Evolutionary conservation across 2,329 filamentous ascomycete species (phyloP).

Genomic region (Ceratocystiopsis brevicomis): DNA sequence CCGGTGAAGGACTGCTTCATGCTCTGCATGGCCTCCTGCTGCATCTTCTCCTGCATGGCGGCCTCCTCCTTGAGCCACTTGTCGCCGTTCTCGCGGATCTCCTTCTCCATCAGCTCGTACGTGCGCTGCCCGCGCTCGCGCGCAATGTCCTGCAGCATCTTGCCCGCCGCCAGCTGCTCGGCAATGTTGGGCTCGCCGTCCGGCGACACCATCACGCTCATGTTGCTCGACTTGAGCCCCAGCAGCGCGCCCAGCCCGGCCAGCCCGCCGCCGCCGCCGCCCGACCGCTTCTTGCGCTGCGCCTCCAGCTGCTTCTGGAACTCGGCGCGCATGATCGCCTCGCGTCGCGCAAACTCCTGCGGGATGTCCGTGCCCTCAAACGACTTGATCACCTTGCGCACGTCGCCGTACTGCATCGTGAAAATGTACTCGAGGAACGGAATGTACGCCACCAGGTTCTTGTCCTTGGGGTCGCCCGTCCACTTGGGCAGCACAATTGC

Average conservation of each 20-base stretch:
- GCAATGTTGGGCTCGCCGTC: conserved; percentile 52
- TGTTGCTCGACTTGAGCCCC: conserved; percentile 54
- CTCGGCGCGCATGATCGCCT: conserved; percentile 67
- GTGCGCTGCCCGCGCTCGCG: conserved; percentile 79
- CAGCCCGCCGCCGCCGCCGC: conserved; percentile 25
- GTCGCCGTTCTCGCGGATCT: conserved; percentile 83
- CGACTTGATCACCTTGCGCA: conserved; percentile 68
- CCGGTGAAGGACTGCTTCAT: conserved; percentile 67
- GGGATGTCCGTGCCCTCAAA: conserved; percentile 84
- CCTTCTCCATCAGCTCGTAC: conserved; percentile 74
- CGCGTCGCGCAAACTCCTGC: conserved; percentile 70
- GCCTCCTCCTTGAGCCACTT: conserved; percentile 94
- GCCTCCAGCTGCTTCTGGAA: conserved; percentile 62
- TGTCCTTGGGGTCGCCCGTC: conserved; percentile 68
- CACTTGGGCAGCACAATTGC: conserved; percentile 82
- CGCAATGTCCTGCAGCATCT: conserved; percentile 92
- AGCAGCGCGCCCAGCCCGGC: conserved; percentile 52
- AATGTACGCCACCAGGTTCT: conserved; percentile 70
- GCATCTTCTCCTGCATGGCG: conserved; percentile 67
- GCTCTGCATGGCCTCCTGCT: conserved; percentile 77
- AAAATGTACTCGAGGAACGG: conserved; percentile 96
- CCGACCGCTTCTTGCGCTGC: conserved; percentile 42
- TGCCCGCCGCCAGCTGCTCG: conserved; percentile 73
- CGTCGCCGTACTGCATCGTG: conserved; percentile 79
- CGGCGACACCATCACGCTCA: conserved; percentile 38